Evolutionary conservation across 345 rosid species (phyloP).

Genomic region (Capsella bursapastoris): DNA sequence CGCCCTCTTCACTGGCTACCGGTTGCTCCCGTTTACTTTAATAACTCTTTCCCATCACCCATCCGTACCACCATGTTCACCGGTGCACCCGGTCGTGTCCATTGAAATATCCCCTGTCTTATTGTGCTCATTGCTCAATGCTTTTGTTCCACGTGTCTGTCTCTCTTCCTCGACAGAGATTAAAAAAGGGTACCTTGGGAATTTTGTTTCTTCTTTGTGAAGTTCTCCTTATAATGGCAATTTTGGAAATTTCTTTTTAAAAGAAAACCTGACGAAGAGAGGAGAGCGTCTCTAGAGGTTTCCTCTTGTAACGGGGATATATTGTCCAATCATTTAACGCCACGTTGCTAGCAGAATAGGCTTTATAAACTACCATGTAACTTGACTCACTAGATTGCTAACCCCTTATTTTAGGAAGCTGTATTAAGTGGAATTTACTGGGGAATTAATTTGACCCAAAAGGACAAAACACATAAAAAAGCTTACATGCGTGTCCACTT

Average conservation of each 20-base stretch:
- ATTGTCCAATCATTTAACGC: slow-evolving; percentile 30
- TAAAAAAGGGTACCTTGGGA: slow-evolving; percentile 32
- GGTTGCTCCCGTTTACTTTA: slow-evolving; percentile 47
- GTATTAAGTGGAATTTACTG: slow-evolving; percentile 72
- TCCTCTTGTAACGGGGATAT: slow-evolving; percentile 11
- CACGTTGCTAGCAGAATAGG: slow-evolving; percentile 30
- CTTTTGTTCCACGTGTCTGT: slow-evolving; percentile 34
- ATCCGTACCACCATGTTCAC: slow-evolving; percentile 49
- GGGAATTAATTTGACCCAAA: slow-evolving; percentile 50
- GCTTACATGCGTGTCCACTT: slow-evolving; percentile 44
- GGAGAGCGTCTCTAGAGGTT: slow-evolving; percentile 27
- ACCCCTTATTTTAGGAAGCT: slow-evolving; percentile 51
- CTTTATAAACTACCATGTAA: slow-evolving; percentile 21
- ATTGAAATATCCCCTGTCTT: slow-evolving; percentile 26
- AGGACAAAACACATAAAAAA: not conserved
- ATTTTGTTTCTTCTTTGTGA: too few species aligned
- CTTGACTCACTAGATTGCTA: slow-evolving; percentile 28
- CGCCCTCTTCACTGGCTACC: slow-evolving; percentile 45
- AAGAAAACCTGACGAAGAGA: not conserved
- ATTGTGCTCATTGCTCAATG: slow-evolving; percentile 33
- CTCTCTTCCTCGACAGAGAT: too few species aligned
- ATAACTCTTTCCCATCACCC: not conserved
- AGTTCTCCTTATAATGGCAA: too few species aligned
- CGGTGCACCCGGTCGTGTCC: slow-evolving; percentile 43
- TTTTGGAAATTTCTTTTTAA: not conserved